Evolutionary conservation across 768 basidiomycete species (phyloP), one percentile per base, ranked within the genome.

Genomic region (Kockovaella imperatae): DNA sequence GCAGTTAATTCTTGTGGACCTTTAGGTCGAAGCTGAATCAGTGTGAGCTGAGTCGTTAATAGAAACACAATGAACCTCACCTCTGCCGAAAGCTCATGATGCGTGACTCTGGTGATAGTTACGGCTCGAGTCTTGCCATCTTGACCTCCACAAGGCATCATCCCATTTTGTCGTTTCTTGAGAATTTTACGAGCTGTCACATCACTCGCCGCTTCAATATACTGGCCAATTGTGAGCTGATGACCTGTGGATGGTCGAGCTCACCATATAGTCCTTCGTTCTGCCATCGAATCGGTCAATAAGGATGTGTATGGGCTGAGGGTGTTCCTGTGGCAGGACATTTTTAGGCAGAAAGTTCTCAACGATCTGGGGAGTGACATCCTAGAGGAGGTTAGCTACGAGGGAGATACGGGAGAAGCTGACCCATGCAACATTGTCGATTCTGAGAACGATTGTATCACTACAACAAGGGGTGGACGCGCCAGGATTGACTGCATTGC

Each of bases 351-450:
- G 46, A 35, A 60, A 68, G 0, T 11, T 13, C 30, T 50, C 44
- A 30, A 68, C 58, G 5, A 57, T 45, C 2, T 49, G 49, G 2
- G 63, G 63, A 0, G 66, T 68, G 25, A 68, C 29, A 34, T 68
- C 66, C 66, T 68, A 39, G 0, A 30, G 15, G 20, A 1, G 34
- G 31, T 14, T 35, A 30, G 23, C 38, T 48, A 4, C 8, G 7
- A 7, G 21, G 35, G 8, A 6, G 5, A 32, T 8, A 18, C 15
- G 17, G 31, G 10, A 18, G 32, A 3, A 36, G 20, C 57, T 57
- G 8, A 59, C 66, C 66, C 66, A 68, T 31, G 66, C 60, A 0
- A 68, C 54, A 34, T 68, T 68, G 42, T 68, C 66, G 28, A 68
- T 62, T 42, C 66, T 56, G 38, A 68, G 47, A 1, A 64, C 54